Percentiles rank a stretch among this genome's conserved stretches.
phyloP scores from a whole-genome alignment of 805 yeast genomes.

The Ogataea sp. region DNA sequence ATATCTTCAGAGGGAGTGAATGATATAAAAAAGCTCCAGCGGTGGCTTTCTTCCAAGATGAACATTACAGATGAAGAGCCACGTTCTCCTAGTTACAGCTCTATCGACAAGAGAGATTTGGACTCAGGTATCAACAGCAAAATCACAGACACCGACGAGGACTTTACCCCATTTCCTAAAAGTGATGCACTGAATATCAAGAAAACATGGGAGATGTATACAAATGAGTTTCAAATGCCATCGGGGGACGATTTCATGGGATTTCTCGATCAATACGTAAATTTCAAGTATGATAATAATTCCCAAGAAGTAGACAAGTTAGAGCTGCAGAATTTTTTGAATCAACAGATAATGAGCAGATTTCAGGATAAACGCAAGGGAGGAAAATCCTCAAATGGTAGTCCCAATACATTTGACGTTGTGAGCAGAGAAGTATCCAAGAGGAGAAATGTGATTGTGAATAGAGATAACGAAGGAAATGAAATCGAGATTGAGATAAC shows the following conservation, averaged over 20 bases:
- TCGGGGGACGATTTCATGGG: too few species aligned
- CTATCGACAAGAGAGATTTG: too few species aligned
- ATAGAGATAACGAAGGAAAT: constrained; percentile 1
- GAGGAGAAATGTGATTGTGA: neutral
- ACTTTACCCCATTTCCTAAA: constrained; percentile 1
- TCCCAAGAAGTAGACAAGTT: constrained; percentile 17
- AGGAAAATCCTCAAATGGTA: too few species aligned
- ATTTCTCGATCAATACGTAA: too few species aligned
- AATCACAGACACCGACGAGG: neutral
- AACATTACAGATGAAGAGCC: neutral
- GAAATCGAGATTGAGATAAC: constrained; percentile 1
- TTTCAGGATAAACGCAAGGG: too few species aligned
- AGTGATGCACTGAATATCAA: neutral
- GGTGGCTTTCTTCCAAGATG: constrained; percentile 1
- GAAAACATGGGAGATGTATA: constrained; percentile 11
- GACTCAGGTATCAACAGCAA: too few species aligned
- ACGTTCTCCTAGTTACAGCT: neutral
- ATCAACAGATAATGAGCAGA: neutral
- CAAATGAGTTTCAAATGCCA: constrained; percentile 7
- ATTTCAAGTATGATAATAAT: constrained; percentile 16
- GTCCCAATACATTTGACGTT: neutral
- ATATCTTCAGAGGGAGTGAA: neutral
- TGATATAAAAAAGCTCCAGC: neutral
- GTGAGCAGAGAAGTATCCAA: neutral
- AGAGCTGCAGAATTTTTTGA: neutral